Evolutionary conservation across 2,329 filamentous ascomycete species (phyloP).

Genomic region (Ilyonectria destructans): DNA sequence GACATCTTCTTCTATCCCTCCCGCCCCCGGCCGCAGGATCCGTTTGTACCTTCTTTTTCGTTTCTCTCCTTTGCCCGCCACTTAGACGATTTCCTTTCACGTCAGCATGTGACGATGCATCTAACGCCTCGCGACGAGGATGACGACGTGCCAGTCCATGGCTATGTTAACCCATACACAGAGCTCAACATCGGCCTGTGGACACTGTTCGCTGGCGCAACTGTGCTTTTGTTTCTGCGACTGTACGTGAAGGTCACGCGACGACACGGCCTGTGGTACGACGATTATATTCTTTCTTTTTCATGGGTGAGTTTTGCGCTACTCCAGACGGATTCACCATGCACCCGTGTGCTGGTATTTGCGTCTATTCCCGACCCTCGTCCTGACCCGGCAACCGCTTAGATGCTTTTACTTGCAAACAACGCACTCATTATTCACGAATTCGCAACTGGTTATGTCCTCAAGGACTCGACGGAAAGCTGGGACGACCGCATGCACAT

Average conservation of each 20-base stretch:
- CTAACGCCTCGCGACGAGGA: slow-evolving; percentile 45
- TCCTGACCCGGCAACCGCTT: neutral
- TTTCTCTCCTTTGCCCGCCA: neutral
- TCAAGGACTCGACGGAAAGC: slow-evolving; percentile 53
- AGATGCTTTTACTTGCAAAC: slow-evolving; percentile 62
- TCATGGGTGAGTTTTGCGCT: slow-evolving; percentile 53
- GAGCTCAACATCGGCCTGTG: slow-evolving; percentile 55
- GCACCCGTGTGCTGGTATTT: neutral
- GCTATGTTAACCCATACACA: slow-evolving; percentile 49
- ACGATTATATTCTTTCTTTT: slow-evolving; percentile 57
- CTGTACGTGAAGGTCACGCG: slow-evolving; percentile 56
- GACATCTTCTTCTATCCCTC: neutral
- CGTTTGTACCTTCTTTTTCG: neutral
- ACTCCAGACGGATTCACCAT: neutral
- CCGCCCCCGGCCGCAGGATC: neutral
- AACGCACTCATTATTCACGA: slow-evolving; percentile 63
- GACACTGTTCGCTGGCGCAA: slow-evolving; percentile 53
- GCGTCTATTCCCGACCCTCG: too few species aligned
- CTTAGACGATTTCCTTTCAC: neutral
- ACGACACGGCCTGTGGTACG: slow-evolving; percentile 58
- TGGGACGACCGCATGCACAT: slow-evolving; percentile 70
- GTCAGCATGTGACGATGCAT: slow-evolving; percentile 41
- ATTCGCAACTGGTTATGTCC: slow-evolving; percentile 66
- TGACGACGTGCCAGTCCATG: slow-evolving; percentile 37
- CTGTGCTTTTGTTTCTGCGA: slow-evolving; percentile 49